Evolutionary conservation across 176 grass and related monocot species (phyloP).

Genomic region (Poa annua): DNA sequence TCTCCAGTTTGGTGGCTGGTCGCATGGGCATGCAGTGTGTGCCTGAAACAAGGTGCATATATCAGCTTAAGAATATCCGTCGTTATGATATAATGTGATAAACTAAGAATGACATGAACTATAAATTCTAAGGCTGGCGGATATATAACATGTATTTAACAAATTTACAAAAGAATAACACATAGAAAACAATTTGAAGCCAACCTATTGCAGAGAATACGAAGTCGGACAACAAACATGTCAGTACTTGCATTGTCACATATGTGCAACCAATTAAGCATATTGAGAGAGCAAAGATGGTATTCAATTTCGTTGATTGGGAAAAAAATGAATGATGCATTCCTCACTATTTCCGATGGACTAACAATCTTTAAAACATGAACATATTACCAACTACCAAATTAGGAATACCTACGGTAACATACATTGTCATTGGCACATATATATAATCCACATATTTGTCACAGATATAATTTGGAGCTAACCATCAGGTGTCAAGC

Average conservation of each 20-base stretch:
- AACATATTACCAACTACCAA: too few relatives aligned
- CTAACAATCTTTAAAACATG: too few relatives aligned
- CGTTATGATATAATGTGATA: background rate
- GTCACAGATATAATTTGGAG: background rate
- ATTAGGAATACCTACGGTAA: too few relatives aligned
- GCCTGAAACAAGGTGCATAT: background rate
- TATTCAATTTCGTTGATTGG: too few relatives aligned
- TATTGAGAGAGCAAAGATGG: too few relatives aligned
- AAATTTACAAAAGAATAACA: background rate
- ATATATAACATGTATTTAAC: background rate
- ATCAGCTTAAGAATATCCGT: background rate
- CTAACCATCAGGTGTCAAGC: background rate
- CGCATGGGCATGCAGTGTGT: conserved; percentile 1
- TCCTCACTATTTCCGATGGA: too few relatives aligned
- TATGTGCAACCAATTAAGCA: too few relatives aligned
- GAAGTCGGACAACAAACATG: background rate
- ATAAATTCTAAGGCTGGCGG: background rate
- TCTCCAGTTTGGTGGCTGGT: conserved; percentile 6
- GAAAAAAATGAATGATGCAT: too few relatives aligned
- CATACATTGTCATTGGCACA: too few relatives aligned
- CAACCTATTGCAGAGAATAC: background rate
- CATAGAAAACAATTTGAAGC: background rate
- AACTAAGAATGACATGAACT: background rate
- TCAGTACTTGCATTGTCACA: too few relatives aligned
- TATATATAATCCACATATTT: background rate